Conservation (phyloP, 495 filamentous ascomycete species). For the Talaromyces stipitatus region DNA sequence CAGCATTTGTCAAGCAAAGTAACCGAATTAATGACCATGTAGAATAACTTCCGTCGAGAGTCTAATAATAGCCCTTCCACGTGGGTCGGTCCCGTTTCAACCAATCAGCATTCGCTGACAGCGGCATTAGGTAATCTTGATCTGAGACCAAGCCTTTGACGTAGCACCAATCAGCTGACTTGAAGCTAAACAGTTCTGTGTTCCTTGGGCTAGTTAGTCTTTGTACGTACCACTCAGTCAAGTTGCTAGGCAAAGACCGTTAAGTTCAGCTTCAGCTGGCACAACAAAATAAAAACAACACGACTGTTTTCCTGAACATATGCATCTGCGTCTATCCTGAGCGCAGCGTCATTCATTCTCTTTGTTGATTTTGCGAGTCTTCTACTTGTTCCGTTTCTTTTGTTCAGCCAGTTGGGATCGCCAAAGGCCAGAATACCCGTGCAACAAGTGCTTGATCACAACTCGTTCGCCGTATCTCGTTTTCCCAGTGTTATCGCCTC, state of each 20-base stretch:
- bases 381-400: background rate
- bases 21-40: too few relatives aligned
- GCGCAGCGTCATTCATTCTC: background rate
- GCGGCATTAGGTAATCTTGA: background rate
- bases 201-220: background rate
- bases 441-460: background rate
- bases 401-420: background rate
- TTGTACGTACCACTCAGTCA: too few relatives aligned
- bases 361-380: background rate
- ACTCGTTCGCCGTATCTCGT: background rate
- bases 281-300: background rate
- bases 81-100: background rate
- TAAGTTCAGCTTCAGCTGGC: background rate
- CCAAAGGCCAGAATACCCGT: background rate
- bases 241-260: background rate
- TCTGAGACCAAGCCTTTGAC: background rate
- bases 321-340: background rate
- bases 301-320: background rate
- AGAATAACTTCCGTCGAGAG: too few relatives aligned
- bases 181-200: background rate
- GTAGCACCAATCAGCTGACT: constrained; percentile 1
- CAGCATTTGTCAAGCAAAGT: too few relatives aligned
- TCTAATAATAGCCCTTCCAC: background rate
- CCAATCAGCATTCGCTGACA: background rate
- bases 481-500: background rate